These are phyloP conservation scores for Castanea sativa DNA, from an alignment of 306 rosid genomes.

Conservation along the genomic window DNA sequence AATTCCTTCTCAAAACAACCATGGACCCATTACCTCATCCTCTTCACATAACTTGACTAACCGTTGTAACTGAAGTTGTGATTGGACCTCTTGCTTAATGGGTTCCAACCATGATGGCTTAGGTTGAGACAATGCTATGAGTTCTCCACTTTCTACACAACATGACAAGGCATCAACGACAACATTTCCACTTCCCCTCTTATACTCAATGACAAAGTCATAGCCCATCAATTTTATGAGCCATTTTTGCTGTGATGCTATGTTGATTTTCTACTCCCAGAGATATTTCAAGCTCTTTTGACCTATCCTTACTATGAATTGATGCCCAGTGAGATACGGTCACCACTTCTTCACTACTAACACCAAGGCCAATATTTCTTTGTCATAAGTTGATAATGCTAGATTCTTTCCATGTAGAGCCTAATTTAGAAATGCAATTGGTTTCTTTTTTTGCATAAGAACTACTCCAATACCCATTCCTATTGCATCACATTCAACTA, in stretches of 20 bases:
- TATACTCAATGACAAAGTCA: not conserved
- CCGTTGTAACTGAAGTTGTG: too few relatives aligned
- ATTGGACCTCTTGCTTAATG: too few relatives aligned
- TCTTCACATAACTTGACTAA: too few relatives aligned
- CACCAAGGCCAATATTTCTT: not conserved
- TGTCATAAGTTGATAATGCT: not conserved
- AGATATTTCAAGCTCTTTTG: not conserved
- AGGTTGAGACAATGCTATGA: not conserved
- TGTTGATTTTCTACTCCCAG: not conserved
- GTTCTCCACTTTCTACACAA: not conserved
- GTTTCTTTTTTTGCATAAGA: not conserved
- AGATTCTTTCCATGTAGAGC: not conserved
- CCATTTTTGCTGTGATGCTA: not conserved
- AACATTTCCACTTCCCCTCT: not conserved
- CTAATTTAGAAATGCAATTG: not conserved
- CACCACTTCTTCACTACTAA: not conserved
- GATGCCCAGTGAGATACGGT: not conserved
- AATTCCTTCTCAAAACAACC: too few relatives aligned
- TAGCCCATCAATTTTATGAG: not conserved
- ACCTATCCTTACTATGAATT: not conserved
- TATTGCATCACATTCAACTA: not conserved
- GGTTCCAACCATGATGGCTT: not conserved
- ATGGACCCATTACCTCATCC: too few relatives aligned
- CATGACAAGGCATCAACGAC: not conserved
- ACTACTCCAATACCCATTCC: not conserved